Conservation (phyloP, 1,284 basidiomycete genomes). For the Apiotrichum porosum region DNA sequence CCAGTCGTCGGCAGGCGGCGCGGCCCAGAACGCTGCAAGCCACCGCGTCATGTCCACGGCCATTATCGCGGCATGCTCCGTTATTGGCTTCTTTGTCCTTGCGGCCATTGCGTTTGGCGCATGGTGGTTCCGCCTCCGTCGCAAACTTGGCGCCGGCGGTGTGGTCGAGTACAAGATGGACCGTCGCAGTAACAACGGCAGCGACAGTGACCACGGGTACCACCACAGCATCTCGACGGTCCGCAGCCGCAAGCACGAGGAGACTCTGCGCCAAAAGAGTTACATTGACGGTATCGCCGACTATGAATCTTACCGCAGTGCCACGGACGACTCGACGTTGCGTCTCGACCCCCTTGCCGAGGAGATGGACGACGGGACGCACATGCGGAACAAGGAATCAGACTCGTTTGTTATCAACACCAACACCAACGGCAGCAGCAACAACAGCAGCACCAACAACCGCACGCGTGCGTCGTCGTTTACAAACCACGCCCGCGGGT, state of each 20-base stretch:
- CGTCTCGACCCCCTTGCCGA: slow-evolving; percentile 30
- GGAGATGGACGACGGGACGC: slow-evolving; percentile 21
- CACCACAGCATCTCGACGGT: slow-evolving; percentile 20
- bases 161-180: slow-evolving; percentile 26
- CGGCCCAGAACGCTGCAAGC: slow-evolving; percentile 10
- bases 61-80: slow-evolving; percentile 36
- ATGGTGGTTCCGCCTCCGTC: slow-evolving; percentile 46
- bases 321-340: slow-evolving; percentile 25
- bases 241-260: slow-evolving; percentile 38
- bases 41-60: slow-evolving; percentile 31
- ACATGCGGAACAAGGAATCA: no score
- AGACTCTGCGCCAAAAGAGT: slow-evolving; percentile 40
- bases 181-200: neutral
- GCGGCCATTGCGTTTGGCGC: slow-evolving; percentile 40
- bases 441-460: no score
- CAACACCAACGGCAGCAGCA: no score
- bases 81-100: slow-evolving; percentile 42
- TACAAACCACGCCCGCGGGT: slow-evolving; percentile 11
- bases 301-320: slow-evolving; percentile 41
- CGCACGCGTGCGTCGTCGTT: neutral
- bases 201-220: neutral
- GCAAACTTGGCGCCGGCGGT: slow-evolving; percentile 39
- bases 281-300: slow-evolving; percentile 47
- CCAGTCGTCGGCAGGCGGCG: neutral
- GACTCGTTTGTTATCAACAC: no score